These are phyloP conservation scores for Xylariales sp. DNA, from an alignment of 2,329 filamentous ascomycete species.

Conservation along the genomic window DNA sequence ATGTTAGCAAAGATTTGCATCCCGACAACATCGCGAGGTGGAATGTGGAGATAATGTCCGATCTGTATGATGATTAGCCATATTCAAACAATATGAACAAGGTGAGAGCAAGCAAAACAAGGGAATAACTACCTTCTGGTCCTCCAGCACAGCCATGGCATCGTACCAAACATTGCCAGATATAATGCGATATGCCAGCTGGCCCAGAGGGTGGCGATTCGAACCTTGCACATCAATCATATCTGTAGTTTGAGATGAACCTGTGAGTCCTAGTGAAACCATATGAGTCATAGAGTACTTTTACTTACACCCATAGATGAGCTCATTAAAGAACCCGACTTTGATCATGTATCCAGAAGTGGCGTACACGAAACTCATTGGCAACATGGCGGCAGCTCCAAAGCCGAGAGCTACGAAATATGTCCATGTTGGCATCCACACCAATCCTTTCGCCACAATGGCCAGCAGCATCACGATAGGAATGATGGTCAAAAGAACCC, in stretches of 20 bases:
- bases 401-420: constrained; percentile 53
- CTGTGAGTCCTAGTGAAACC: too few relatives aligned
- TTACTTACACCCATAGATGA: constrained; percentile 43
- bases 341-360: constrained; percentile 32
- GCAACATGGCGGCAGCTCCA: constrained; percentile 51
- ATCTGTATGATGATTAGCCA: too few relatives aligned
- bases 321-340: constrained; percentile 54
- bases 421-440: constrained; percentile 58
- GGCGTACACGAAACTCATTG: constrained; percentile 55
- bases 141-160: constrained; percentile 54
- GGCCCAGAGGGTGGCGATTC: constrained; percentile 2
- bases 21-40: constrained; percentile 55
- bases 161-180: constrained; percentile 60
- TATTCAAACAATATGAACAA: too few relatives aligned
- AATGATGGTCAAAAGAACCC: constrained; percentile 1
- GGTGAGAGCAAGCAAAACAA: too few relatives aligned
- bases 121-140: constrained; percentile 38
- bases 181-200: constrained; percentile 45
- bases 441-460: constrained; percentile 43
- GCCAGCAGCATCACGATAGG: constrained; percentile 31
- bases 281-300: too few relatives aligned
- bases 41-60: constrained; percentile 61
- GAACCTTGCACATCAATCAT: constrained; percentile 5
- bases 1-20: constrained; percentile 56
- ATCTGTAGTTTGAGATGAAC: too few relatives aligned